Percentiles rank a stretch among this genome's conserved stretches.
These are phyloP conservation scores for Ganoderma multipileum DNA, from an alignment of 1,284 basidiomycete genomes.

Conservation along the genomic window DNA sequence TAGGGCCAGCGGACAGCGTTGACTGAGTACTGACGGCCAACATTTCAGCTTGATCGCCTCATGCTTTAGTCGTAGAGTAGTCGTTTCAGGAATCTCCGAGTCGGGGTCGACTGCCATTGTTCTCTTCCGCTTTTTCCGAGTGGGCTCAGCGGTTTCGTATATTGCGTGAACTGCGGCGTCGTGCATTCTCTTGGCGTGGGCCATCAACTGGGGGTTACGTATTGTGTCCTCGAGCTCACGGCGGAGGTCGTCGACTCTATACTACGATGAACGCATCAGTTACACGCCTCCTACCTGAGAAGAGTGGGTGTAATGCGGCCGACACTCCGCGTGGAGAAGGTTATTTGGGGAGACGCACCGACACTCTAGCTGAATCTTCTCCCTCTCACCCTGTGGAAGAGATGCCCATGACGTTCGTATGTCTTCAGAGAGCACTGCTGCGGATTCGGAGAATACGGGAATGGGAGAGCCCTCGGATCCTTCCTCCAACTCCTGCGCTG, in stretches of 20 bases:
- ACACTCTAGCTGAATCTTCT: slow-evolving; percentile 39
- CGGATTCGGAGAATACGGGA: slow-evolving; percentile 23
- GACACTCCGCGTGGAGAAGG: not conserved
- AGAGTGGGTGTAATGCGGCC: not conserved
- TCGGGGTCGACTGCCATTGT: slow-evolving; percentile 38
- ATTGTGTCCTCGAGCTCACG: slow-evolving; percentile 53
- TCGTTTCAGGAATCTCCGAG: slow-evolving; percentile 50
- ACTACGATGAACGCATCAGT: slow-evolving; percentile 15
- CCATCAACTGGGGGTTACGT: slow-evolving; percentile 62
- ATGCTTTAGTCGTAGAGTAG: slow-evolving; percentile 54
- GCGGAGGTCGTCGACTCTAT: slow-evolving; percentile 64
- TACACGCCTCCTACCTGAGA: not conserved
- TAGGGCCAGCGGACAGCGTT: not conserved
- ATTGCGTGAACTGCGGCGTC: slow-evolving; percentile 55
- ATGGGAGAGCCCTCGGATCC: slow-evolving; percentile 18
- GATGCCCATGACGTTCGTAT: slow-evolving; percentile 25
- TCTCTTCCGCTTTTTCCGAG: slow-evolving; percentile 54
- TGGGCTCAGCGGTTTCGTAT: slow-evolving; percentile 50
- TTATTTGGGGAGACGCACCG: slow-evolving; percentile 34
- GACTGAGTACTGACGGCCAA: slow-evolving; percentile 57
- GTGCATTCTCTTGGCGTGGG: slow-evolving; percentile 60
- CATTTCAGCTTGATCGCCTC: slow-evolving; percentile 57
- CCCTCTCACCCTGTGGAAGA: slow-evolving; percentile 28
- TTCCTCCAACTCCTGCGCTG: slow-evolving; percentile 26
- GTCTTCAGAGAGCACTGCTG: slow-evolving; percentile 16